phyloP scores from a whole-genome alignment of 176 grass and related monocot species.

The Coix lacrymajobi region DNA sequence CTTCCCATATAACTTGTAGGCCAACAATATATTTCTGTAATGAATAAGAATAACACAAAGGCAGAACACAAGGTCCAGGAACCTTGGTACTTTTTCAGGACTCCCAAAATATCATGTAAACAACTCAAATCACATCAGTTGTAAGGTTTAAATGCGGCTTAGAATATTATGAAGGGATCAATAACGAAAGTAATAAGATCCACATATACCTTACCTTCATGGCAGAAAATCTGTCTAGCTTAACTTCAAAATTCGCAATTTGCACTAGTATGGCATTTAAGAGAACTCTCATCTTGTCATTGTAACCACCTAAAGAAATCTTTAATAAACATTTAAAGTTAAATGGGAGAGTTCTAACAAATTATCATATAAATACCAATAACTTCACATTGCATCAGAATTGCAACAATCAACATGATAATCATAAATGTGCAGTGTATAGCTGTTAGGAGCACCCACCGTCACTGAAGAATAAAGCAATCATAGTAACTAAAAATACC shows the following conservation, averaged over 20 bases:
- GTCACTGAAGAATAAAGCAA: neutral
- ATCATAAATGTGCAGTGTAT: neutral
- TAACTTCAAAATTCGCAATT: constrained; percentile 86
- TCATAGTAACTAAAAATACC: constrained; percentile 35
- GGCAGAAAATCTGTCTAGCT: constrained; percentile 77
- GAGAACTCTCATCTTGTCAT: constrained; percentile 86
- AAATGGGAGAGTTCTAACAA: neutral
- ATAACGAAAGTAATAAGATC: neutral
- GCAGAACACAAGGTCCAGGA: neutral
- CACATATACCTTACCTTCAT: constrained; percentile 67
- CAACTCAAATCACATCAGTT: neutral
- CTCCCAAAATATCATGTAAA: neutral
- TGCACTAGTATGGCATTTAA: constrained; percentile 68
- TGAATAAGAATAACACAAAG: neutral
- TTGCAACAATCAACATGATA: neutral
- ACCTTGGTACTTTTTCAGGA: neutral
- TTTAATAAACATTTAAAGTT: constrained; percentile 26
- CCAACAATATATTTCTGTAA: neutral
- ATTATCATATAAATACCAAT: neutral
- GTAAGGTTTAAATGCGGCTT: neutral
- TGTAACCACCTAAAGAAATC: constrained; percentile 72
- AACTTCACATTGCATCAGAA: constrained; percentile 14
- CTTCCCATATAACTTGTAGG: neutral
- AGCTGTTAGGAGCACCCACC: neutral
- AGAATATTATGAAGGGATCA: constrained; percentile 18